Conservation (phyloP, 108 stramenopile species). For the Nitzschia sp. region DNA sequence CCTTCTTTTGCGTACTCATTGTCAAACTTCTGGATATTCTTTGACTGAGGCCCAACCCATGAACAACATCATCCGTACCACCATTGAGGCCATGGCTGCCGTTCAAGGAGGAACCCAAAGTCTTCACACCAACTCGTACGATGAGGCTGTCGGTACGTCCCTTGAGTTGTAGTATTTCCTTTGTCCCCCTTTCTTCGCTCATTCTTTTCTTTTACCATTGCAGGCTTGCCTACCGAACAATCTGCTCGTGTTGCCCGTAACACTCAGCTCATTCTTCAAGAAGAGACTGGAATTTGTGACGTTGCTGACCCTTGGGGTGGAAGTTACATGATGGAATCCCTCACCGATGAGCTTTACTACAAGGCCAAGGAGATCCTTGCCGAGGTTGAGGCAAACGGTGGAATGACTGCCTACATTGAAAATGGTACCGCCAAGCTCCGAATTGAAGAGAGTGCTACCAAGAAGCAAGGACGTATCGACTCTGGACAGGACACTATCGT, state of each 20-base stretch:
- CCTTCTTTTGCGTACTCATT: constrained; percentile 92
- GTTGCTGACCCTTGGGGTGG: constrained; percentile 93
- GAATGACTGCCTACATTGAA: constrained; percentile 96
- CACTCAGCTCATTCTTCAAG: constrained; percentile 97
- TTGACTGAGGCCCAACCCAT: constrained; percentile 96
- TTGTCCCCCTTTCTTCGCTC: no score
- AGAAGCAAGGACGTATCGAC: constrained; percentile 90
- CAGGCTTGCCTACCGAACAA: constrained; percentile 89
- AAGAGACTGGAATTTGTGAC: constrained; percentile 89
- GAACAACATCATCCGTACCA: constrained; percentile 97
- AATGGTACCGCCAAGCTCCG: constrained; percentile 93
- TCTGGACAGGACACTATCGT: constrained; percentile 85
- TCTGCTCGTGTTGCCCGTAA: constrained; percentile 96
- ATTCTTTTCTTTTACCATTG: background rate
- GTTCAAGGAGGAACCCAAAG: constrained; percentile 97
- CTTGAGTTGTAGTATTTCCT: background rate
- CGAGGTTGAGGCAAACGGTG: constrained; percentile 91
- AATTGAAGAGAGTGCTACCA: constrained; percentile 96
- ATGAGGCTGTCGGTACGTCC: constrained; percentile 90
- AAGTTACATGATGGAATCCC: constrained; percentile 96
- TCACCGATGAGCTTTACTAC: constrained; percentile 90
- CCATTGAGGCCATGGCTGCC: constrained; percentile 97
- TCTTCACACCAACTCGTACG: constrained; percentile 98
- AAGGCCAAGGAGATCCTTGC: constrained; percentile 88
- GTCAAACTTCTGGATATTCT: constrained; percentile 95